Base-by-base conservation (phyloP, 345 rosid genomes). In the Pugionium cornutum region DNA sequence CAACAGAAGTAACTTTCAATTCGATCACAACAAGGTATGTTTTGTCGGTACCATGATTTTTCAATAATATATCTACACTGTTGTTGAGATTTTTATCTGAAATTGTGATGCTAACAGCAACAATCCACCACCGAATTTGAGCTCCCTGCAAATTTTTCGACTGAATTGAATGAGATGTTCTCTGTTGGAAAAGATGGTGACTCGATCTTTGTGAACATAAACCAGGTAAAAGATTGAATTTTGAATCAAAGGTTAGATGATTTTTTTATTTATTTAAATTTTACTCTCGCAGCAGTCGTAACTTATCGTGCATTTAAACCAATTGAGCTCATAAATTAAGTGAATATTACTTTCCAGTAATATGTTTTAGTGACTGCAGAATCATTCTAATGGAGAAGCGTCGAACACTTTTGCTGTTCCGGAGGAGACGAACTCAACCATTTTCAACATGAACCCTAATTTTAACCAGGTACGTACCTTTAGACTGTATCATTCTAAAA, bases 381-480 rank as follows among this genome's bases (percentile, higher is more conserved):
- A 27, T 48, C 64, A 62, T 40, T 32, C n/a, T 48, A 49, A 28
- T 48, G 59, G 39, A 62, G 69, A 62, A 41, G 67, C 50, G 41
- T 29, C 52, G 7, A 62, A 62, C 73, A 41, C 41, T 55, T n/a
- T 49, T 56, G 69, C 45, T 59, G 46, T 54, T 54, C 41, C 40
- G n/a, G 73, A 61, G n/a, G 73, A 61, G 41, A 47, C 1, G 30
- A 32, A 67, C 42, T 6, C 51, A 40, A 39, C 54, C 48, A 5
- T 8, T 53, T 25, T 25, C 35, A 30, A 61, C 53, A 41, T 31
- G 30, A 59, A 37, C 50, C 62, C 58, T 62, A 46, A 49, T 29
- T 58, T 46, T 9, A 69, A 42, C 55, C 64, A 74, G 73, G 77
- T 74, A 61, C 43, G 37, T 65, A 18, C 18, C 40, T 49, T 31